Evolutionary conservation across 192 early-diverging fungal genomes (phyloP).

Genomic region (Mortierella antarctica): DNA sequence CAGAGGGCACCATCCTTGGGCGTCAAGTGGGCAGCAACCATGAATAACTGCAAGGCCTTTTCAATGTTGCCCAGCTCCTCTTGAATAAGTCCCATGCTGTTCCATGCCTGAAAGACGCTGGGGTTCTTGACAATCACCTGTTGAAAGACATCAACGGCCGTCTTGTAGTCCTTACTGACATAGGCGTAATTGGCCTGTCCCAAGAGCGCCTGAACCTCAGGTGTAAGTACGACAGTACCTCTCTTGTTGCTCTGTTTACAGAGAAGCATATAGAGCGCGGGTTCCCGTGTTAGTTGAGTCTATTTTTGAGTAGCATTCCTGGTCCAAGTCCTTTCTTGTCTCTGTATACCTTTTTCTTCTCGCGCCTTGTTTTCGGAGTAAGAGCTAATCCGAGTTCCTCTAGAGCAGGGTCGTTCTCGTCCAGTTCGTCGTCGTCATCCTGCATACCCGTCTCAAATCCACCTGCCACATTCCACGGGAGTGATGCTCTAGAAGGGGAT

Average conservation of each 20-base stretch:
- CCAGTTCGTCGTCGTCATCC: slow-evolving; percentile 41
- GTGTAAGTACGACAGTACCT: slow-evolving; percentile 17
- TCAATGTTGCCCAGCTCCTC: slow-evolving; percentile 82
- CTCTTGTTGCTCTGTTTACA: slow-evolving; percentile 15
- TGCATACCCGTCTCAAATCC: slow-evolving; percentile 14
- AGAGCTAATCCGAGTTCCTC: slow-evolving; percentile 45
- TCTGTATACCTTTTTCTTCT: slow-evolving; percentile 32
- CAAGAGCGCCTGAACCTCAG: slow-evolving; percentile 68
- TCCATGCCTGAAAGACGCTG: slow-evolving; percentile 85
- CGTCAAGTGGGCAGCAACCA: slow-evolving; percentile 92
- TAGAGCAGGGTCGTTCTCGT: slow-evolving; percentile 34
- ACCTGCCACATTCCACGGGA: slow-evolving; percentile 15
- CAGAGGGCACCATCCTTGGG: slow-evolving; percentile 79
- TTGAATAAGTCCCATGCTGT: slow-evolving; percentile 88
- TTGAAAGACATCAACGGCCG: slow-evolving; percentile 81
- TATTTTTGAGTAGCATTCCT: neutral
- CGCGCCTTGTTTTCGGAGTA: slow-evolving; percentile 28
- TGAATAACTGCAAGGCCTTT: slow-evolving; percentile 81
- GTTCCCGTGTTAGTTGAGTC: neutral
- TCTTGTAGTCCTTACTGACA: slow-evolving; percentile 70
- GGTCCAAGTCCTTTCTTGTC: neutral
- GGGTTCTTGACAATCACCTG: slow-evolving; percentile 80
- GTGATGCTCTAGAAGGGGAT: neutral
- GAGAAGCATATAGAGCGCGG: neutral
- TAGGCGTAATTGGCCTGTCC: slow-evolving; percentile 87